Percentiles rank a stretch among this genome's conserved stretches.
These are phyloP conservation scores for Carex parvula DNA, from an alignment of 176 grass and related monocot species.

Conservation along the genomic window DNA sequence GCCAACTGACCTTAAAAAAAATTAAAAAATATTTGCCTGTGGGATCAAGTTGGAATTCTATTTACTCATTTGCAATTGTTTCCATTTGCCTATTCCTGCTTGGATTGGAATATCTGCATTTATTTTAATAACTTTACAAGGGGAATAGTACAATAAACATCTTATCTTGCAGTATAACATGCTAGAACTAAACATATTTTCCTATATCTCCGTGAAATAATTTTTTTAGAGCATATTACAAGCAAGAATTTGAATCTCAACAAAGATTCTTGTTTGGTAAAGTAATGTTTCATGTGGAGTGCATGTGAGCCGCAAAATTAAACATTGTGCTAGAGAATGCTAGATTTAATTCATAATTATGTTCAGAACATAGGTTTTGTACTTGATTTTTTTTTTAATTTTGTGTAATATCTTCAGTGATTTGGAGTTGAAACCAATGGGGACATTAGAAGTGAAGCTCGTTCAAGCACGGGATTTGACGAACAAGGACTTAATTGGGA, in stretches of 20 bases:
- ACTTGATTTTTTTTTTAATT: neutral
- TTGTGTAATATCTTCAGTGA: conserved; percentile 44
- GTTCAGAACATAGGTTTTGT: neutral
- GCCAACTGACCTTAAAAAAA: neutral
- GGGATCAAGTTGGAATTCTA: neutral
- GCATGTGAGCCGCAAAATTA: neutral
- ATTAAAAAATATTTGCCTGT: conserved; percentile 3
- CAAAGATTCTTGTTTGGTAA: neutral
- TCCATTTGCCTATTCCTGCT: neutral
- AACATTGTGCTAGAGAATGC: neutral
- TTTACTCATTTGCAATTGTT: neutral
- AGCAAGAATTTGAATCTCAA: neutral
- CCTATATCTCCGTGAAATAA: neutral
- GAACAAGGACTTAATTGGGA: conserved; percentile 98
- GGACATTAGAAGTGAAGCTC: conserved; percentile 92
- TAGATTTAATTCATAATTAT: conserved; percentile 10
- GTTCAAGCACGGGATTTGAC: conserved; percentile 82
- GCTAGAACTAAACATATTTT: neutral
- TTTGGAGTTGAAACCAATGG: conserved; percentile 91
- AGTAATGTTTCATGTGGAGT: neutral
- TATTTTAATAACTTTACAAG: neutral
- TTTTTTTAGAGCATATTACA: neutral
- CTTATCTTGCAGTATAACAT: neutral
- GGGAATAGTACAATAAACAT: neutral
- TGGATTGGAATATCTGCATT: neutral